Evolutionary conservation across 1,139 yeast species (phyloP).

Genomic region (Martiniozyma asiatica): DNA sequence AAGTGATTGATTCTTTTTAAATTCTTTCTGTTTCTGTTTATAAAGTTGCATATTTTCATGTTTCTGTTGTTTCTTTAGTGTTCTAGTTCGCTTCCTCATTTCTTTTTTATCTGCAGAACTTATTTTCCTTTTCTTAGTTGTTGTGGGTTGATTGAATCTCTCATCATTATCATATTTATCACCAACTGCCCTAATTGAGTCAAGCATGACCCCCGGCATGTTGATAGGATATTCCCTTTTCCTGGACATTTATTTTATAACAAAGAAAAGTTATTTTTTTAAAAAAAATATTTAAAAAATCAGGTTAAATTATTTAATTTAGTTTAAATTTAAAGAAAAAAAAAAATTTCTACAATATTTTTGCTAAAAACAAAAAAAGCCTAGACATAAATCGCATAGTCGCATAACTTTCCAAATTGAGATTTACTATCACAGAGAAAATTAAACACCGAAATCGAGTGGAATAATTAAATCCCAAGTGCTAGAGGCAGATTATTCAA

Average conservation of each 20-base stretch:
- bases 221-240: slow-evolving; percentile 35
- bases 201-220: slow-evolving; percentile 57
- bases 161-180: slow-evolving; percentile 30
- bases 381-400: too few species aligned
- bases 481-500: too few species aligned
- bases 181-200: slow-evolving; percentile 42
- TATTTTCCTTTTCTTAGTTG: slow-evolving; percentile 25
- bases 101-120: slow-evolving; percentile 34
- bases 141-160: slow-evolving; percentile 21
- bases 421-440: too few species aligned
- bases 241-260: too few species aligned
- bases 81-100: slow-evolving; percentile 43
- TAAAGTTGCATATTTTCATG: slow-evolving; percentile 4
- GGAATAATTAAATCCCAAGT: too few species aligned
- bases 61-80: slow-evolving; percentile 32
- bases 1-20: too few species aligned
- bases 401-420: too few species aligned
- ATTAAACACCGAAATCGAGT: too few species aligned
- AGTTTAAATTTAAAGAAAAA: not conserved
- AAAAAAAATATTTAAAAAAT: not conserved
- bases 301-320: not conserved
- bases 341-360: not conserved
- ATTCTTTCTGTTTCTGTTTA: too few species aligned
- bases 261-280: not conserved
- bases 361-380: too few species aligned